Evolutionary conservation across 2,329 filamentous ascomycete species (phyloP).

Genomic region (Calcarisporium arbuscula): DNA sequence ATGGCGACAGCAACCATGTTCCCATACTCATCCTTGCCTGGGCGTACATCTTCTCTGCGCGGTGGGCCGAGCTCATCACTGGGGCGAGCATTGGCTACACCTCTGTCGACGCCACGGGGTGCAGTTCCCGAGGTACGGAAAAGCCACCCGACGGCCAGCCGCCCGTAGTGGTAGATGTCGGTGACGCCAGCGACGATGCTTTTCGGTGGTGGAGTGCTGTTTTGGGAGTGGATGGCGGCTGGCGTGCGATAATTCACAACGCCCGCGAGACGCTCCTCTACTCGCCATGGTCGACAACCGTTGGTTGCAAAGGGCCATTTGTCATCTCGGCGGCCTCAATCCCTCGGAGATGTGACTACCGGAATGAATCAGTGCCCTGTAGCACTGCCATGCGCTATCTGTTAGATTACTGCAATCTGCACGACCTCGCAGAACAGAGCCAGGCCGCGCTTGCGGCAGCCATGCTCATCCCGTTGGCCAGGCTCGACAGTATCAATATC

Average conservation of each 20-base stretch:
- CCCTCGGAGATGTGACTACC: too few species aligned
- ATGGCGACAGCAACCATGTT: conserved; percentile 11
- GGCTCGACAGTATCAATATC: conserved; percentile 15
- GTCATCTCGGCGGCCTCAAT: conserved; percentile 1
- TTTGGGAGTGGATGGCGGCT: conserved; percentile 17
- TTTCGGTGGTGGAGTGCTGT: conserved; percentile 23
- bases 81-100: conserved; percentile 7
- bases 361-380: conserved; percentile 9
- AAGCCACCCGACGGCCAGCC: background rate
- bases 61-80: conserved; percentile 23
- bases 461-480: conserved; percentile 20
- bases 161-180: conserved; percentile 13
- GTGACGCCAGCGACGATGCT: conserved; percentile 16
- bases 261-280: conserved; percentile 11
- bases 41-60: conserved; percentile 23
- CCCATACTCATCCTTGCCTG: conserved; percentile 20
- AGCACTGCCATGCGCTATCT: conserved; percentile 17
- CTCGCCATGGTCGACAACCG: conserved; percentile 10
- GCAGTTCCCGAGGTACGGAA: too few species aligned
- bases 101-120: background rate
- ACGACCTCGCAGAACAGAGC: conserved; percentile 17
- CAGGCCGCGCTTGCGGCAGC: conserved; percentile 20
- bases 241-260: conserved; percentile 16
- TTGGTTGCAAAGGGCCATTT: conserved; percentile 4
- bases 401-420: conserved; percentile 18